Evolutionary conservation across 768 basidiomycete genomes (phyloP).

Genomic region (Lactifluus subvellereus): DNA sequence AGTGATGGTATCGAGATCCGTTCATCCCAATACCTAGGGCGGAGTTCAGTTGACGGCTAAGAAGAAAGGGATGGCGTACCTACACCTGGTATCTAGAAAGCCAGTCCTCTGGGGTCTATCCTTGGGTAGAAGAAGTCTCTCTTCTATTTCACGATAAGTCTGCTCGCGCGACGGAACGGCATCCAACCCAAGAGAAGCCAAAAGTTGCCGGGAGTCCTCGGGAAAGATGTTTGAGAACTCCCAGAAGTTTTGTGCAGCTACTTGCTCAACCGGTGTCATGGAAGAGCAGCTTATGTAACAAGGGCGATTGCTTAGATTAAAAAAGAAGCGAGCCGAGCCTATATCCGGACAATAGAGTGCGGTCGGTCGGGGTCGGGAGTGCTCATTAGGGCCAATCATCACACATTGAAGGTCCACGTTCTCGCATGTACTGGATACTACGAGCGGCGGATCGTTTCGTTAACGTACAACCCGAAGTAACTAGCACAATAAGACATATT

Average conservation of each 20-base stretch:
- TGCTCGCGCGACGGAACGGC: constrained; percentile 51
- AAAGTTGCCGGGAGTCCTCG: constrained; percentile 38
- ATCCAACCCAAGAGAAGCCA: constrained; percentile 54
- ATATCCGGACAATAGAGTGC: too few species aligned
- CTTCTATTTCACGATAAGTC: constrained; percentile 66
- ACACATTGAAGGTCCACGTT: background rate
- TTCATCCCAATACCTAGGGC: constrained; percentile 65
- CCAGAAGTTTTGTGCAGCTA: background rate
- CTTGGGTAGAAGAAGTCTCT: constrained; percentile 66
- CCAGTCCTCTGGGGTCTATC: constrained; percentile 64
- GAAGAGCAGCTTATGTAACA: too few species aligned
- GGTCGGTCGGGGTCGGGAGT: too few species aligned
- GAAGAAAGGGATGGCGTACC: constrained; percentile 27
- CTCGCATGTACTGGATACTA: background rate
- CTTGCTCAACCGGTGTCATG: constrained; percentile 5
- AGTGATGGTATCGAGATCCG: constrained; percentile 56
- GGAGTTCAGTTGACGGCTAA: constrained; percentile 12
- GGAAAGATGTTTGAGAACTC: background rate
- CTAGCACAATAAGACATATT: background rate
- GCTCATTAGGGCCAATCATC: background rate
- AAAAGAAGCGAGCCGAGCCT: too few species aligned
- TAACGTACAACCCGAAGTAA: constrained; percentile 7
- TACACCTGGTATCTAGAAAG: constrained; percentile 83
- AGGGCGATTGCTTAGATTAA: too few species aligned
- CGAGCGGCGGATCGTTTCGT: background rate